Percentiles rank a stretch among this genome's conserved stretches.
These are phyloP conservation scores for Pseudopithomyces chartarum DNA, from an alignment of 2,329 filamentous ascomycete species.

Conservation along the genomic window DNA sequence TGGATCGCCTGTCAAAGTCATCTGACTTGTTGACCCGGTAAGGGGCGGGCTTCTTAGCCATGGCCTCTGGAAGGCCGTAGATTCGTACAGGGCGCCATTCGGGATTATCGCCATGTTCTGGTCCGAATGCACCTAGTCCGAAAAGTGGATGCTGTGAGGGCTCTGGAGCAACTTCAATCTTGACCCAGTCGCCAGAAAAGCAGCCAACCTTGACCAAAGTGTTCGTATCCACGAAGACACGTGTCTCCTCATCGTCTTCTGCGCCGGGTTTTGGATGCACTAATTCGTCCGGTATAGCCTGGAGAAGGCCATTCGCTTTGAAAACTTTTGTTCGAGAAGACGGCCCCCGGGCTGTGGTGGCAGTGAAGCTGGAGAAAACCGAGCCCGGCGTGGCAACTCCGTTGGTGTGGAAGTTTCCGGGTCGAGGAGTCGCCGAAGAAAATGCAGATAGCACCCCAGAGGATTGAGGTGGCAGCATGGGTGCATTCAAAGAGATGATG, in stretches of 20 bases:
- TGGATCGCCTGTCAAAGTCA: constrained; percentile 53
- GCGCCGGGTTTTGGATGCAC: constrained; percentile 81
- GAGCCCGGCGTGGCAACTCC: constrained; percentile 84
- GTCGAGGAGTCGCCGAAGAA: constrained; percentile 80
- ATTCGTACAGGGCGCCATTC: constrained; percentile 85
- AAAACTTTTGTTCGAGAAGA: constrained; percentile 78
- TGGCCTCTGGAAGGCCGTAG: constrained; percentile 81
- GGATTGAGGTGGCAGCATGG: constrained; percentile 75
- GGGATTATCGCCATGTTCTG: constrained; percentile 63
- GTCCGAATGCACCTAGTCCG: constrained; percentile 69
- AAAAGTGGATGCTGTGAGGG: constrained; percentile 71
- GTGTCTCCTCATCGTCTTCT: constrained; percentile 85
- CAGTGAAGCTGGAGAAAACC: constrained; percentile 86
- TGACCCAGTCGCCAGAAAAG: constrained; percentile 97
- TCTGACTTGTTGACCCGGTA: constrained; percentile 57
- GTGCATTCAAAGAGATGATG: constrained; percentile 86
- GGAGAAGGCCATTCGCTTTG: constrained; percentile 78
- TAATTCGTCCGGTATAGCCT: constrained; percentile 73
- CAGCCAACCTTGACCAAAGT: constrained; percentile 88
- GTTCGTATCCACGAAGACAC: constrained; percentile 87
- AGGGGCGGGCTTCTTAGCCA: constrained; percentile 58
- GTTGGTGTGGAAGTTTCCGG: constrained; percentile 70
- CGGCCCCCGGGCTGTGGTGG: constrained; percentile 75
- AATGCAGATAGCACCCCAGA: constrained; percentile 81
- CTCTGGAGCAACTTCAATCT: constrained; percentile 77